Evolutionary conservation across 306 rosid genomes (phyloP).

Genomic region (Albizia julibrissin): DNA sequence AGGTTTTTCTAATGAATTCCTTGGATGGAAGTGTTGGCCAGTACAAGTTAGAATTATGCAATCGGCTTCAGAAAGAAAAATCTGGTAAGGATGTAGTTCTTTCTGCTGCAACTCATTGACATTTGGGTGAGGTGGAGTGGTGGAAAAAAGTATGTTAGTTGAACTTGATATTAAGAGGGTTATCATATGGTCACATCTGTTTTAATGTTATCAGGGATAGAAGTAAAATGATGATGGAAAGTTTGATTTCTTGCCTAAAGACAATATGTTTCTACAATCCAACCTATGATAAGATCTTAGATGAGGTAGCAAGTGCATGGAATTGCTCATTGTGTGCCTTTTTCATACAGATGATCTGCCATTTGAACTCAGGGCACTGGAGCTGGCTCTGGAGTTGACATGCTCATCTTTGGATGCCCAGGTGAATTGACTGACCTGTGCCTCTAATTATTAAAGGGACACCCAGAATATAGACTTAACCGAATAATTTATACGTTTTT

Average conservation of each 20-base stretch:
- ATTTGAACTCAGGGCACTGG: conserved; percentile 89
- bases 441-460: conserved; percentile 15
- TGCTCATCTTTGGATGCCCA: conserved; percentile 91
- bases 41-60: conserved; percentile 72
- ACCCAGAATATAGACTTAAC: background rate
- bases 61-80: conserved; percentile 74
- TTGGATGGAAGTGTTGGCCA: conserved; percentile 80
- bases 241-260: conserved; percentile 20
- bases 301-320: conserved; percentile 8
- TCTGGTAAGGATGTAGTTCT: conserved; percentile 49
- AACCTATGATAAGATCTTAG: background rate
- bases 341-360: conserved; percentile 88
- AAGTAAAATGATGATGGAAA: conserved; percentile 18
- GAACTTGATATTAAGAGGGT: conserved; percentile 2
- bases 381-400: conserved; percentile 88
- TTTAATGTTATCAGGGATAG: conserved; percentile 7
- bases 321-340: conserved; percentile 37
- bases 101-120: conserved; percentile 28
- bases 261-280: background rate
- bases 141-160: background rate
- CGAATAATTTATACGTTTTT: background rate
- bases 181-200: background rate
- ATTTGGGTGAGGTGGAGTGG: conserved; percentile 11
- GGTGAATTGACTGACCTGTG: conserved; percentile 43
- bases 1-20: conserved; percentile 89